These are phyloP conservation scores for Bipolaris bicolor DNA, from an alignment of 2,329 filamentous ascomycete genomes.

Conservation along the genomic window DNA sequence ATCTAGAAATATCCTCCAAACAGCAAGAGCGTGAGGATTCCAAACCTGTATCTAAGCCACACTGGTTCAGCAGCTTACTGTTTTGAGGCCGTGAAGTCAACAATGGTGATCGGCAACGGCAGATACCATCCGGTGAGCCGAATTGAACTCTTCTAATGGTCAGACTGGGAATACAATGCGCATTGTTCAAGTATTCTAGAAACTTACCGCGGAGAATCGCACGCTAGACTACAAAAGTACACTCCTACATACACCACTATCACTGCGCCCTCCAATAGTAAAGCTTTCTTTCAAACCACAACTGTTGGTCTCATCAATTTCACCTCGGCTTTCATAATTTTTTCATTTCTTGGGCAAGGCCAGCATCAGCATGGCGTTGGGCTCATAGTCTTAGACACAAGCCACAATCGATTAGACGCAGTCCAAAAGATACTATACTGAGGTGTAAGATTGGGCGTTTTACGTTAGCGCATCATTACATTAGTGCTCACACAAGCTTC, in stretches of 20 bases:
- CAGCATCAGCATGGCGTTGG: background rate
- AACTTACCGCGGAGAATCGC: background rate
- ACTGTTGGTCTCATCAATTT: background rate
- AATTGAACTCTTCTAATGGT: background rate
- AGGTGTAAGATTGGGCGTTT: background rate
- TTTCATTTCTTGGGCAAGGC: background rate
- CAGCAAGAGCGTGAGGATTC: background rate
- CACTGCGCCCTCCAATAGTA: background rate
- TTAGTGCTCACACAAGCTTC: background rate
- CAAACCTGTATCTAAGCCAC: background rate
- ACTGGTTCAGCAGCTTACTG: background rate
- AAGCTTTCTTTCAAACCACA: background rate
- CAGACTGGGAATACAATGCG: background rate
- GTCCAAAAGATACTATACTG: background rate
- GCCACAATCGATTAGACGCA: slow-evolving; percentile 3
- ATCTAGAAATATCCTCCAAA: background rate
- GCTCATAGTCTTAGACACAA: background rate
- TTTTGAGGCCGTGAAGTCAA: background rate
- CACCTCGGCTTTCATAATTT: background rate
- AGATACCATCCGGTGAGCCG: background rate
- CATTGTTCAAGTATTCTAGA: background rate
- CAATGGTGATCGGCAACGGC: background rate
- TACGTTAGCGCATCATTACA: too few species aligned
- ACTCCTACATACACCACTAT: background rate
- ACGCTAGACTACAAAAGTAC: background rate